Base-by-base conservation (phyloP, 352 stramenopile species). In the Phytopythium oedochilum region DNA sequence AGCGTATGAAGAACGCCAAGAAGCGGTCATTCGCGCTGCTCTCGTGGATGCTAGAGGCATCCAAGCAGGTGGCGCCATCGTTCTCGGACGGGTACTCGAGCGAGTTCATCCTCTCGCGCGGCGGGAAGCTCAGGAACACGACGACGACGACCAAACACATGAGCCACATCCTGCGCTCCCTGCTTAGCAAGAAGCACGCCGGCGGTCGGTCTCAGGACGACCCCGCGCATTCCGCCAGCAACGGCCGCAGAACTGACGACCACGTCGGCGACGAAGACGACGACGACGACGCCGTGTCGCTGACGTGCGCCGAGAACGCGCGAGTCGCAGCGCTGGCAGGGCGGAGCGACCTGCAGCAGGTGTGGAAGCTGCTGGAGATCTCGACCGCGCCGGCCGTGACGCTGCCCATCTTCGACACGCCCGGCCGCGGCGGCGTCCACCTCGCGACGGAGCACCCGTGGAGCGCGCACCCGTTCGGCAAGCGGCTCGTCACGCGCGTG, bases 321-420 rank as follows among this genome's bases (percentile, higher is more conserved):
- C 68, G 50, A 11, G 71, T 84, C 34, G 76, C 81, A 1, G 54
- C 64, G 5, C 56, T 89, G 9, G 75, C 78, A 29, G 82, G 83
- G 7, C 67, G 84, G 2, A 68, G 66, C 0, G 85, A 95, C 53
- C 69, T 93, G n/a, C 66, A 86, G 22, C 78, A 92, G 53, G 78
- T 93, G 50, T 95, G 85, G 85, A 88, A 80, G 17, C 47, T 95
- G 5, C 54, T 95, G 5, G 77, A 89, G 48, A 75, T 92, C 23
- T 85, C 81, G 20, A 78, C 69, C 14, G 71, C 85, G 9, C 67
- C 82, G 0, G 57, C 68, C 10, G 60, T 89, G 5, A 61, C 78
- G 23, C 32, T 85, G 4, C 75, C 77, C 8, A 72, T 86, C 17
- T 81, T 84, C 58, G 71, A 63, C 36, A 66, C 72, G 34, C 60